Evolutionary conservation across 2,329 filamentous ascomycete species (phyloP).

Genomic region (Phialemoniopsis sp.): DNA sequence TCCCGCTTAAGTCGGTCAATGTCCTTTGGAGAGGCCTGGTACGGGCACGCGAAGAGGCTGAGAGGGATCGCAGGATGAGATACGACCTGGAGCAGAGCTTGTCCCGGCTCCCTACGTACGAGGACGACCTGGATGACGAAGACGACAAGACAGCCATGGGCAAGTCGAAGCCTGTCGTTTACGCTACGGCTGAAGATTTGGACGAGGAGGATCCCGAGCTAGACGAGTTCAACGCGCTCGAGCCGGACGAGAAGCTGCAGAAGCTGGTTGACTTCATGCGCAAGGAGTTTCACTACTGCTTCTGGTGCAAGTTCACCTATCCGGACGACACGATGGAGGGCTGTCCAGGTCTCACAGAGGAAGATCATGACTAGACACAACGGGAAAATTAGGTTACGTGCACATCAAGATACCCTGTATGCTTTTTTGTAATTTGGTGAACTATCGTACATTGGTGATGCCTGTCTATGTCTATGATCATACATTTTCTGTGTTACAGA

Average conservation of each 20-base stretch:
- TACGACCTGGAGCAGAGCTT: conserved; percentile 64
- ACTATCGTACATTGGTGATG: too few species aligned
- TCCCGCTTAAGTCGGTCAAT: conserved; percentile 64
- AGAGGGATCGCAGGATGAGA: conserved; percentile 62
- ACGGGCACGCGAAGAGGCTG: conserved; percentile 63
- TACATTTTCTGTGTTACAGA: too few species aligned
- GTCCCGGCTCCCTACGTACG: conserved; percentile 59
- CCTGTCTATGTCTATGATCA: too few species aligned
- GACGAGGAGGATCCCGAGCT: conserved; percentile 80
- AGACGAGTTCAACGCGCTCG: conserved; percentile 71
- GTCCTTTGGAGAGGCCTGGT: conserved; percentile 77
- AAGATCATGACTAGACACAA: conserved; percentile 60
- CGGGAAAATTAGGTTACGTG: too few species aligned
- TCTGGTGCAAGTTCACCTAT: conserved; percentile 91
- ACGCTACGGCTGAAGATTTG: conserved; percentile 61
- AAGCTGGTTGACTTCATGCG: conserved; percentile 68
- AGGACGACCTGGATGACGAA: conserved; percentile 65
- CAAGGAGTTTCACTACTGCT: conserved; percentile 75
- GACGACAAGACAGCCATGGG: conserved; percentile 70
- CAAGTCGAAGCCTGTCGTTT: conserved; percentile 43
- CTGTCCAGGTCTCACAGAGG: conserved; percentile 83
- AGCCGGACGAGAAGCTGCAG: conserved; percentile 60
- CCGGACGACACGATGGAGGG: conserved; percentile 72
- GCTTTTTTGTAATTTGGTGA: too few species aligned
- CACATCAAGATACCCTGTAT: too few species aligned